Conservation (phyloP, 176 grass and related monocot genomes). For the Zoysia pacifica region DNA sequence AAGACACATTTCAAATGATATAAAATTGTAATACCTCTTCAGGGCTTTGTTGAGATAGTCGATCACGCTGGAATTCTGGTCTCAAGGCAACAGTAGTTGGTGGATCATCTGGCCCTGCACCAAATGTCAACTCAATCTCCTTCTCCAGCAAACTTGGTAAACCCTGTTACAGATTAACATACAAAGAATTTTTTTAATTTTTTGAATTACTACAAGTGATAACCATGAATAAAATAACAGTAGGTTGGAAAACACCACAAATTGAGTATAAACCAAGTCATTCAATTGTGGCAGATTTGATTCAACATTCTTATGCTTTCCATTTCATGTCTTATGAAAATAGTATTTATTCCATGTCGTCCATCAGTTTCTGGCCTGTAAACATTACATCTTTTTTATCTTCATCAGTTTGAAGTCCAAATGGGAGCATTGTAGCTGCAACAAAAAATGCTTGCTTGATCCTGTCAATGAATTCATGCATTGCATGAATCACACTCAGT, state of each 20-base stretch:
- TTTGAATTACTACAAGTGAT: neutral
- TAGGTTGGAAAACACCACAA: neutral
- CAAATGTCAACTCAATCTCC: conserved; percentile 34
- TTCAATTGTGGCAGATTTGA: neutral
- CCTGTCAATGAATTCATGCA: conserved; percentile 55
- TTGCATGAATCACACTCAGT: conserved; percentile 59
- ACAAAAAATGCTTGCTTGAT: conserved; percentile 57
- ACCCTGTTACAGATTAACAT: conserved; percentile 46
- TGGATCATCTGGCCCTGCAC: conserved; percentile 39
- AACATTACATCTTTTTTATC: conserved; percentile 62
- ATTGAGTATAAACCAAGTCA: neutral
- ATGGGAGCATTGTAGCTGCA: conserved; percentile 74
- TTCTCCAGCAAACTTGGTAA: conserved; percentile 55
- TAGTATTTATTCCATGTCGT: neutral
- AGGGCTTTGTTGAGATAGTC: conserved; percentile 58
- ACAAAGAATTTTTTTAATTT: neutral
- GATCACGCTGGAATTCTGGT: conserved; percentile 53
- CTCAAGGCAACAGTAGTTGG: conserved; percentile 49
- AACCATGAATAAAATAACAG: neutral
- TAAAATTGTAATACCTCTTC: conserved; percentile 47
- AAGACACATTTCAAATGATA: conserved; percentile 11
- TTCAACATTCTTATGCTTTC: neutral
- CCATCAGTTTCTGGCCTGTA: neutral
- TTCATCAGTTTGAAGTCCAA: conserved; percentile 59
- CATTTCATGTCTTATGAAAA: neutral